Conservation (phyloP, 805 yeast species). For the Wickerhamiella bombiphila region DNA sequence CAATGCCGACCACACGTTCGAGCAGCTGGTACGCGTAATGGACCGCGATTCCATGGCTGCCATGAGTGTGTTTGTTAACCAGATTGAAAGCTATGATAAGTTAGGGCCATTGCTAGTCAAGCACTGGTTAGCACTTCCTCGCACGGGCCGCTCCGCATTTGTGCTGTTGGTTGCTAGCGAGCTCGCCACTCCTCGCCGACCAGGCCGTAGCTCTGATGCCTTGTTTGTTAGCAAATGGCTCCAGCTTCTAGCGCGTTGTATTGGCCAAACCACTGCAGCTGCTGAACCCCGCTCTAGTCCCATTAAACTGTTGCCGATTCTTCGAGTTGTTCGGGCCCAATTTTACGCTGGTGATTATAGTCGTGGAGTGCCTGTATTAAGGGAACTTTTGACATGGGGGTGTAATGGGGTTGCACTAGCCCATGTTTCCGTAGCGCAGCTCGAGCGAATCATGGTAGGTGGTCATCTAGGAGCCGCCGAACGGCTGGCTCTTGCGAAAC, state of each 20-base stretch:
- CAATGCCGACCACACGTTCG: neutral
- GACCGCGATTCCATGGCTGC: constrained; percentile 11
- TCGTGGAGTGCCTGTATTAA: neutral
- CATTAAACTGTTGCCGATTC: neutral
- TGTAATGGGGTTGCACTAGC: neutral
- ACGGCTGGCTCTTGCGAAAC: neutral
- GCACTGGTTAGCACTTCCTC: neutral
- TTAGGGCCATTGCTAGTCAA: neutral
- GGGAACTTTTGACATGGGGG: neutral
- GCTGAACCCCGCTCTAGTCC: neutral
- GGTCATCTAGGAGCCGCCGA: neutral
- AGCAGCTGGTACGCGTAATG: neutral
- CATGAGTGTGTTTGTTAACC: constrained; percentile 10
- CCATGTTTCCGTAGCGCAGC: neutral
- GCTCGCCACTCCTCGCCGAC: neutral
- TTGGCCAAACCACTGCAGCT: neutral
- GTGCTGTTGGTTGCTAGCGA: neutral
- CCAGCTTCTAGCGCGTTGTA: neutral
- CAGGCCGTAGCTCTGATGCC: neutral
- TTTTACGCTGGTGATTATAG: neutral
- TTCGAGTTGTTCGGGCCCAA: neutral
- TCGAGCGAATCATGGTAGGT: neutral
- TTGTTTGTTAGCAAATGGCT: constrained; percentile 1
- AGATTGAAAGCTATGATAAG: constrained; percentile 15
- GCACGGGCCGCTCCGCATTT: neutral